Percentiles rank a stretch among this genome's conserved stretches.
phyloP scores from a whole-genome alignment of 2,329 filamentous ascomycete genomes.

The Calcarisporium arbuscula region DNA sequence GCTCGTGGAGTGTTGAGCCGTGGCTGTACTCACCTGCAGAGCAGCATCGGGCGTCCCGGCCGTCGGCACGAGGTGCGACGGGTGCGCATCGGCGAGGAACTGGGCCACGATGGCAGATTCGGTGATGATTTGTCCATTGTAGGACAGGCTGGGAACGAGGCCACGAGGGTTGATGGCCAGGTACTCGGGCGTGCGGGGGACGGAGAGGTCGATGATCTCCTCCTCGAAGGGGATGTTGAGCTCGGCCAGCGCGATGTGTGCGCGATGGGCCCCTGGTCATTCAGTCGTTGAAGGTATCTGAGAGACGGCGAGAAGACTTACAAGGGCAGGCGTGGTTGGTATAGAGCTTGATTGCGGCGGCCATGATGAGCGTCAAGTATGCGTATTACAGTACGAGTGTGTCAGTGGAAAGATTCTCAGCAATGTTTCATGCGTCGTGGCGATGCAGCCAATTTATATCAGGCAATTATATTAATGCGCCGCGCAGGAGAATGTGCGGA shows the following conservation, averaged over 20 bases:
- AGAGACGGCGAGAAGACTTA: conserved; percentile 18
- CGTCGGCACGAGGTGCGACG: conserved; percentile 58
- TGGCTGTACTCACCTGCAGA: too few relatives aligned
- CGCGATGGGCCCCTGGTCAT: conserved; percentile 60
- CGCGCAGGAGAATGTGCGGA: too few relatives aligned
- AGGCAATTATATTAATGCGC: too few relatives aligned
- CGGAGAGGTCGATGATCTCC: conserved; percentile 64
- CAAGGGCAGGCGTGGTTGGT: conserved; percentile 66
- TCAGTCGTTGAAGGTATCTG: neutral
- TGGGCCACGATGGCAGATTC: conserved; percentile 69
- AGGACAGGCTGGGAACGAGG: conserved; percentile 64
- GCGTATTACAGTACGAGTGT: too few relatives aligned
- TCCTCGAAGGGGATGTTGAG: conserved; percentile 61
- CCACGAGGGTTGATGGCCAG: conserved; percentile 73
- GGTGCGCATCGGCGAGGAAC: conserved; percentile 64
- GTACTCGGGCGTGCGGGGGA: conserved; percentile 66
- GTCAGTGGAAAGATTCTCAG: too few relatives aligned
- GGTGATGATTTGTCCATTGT: conserved; percentile 60
- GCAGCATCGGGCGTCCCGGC: conserved; percentile 47
- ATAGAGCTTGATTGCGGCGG: conserved; percentile 53
- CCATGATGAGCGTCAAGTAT: neutral
- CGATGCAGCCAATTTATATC: too few relatives aligned
- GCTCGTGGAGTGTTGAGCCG: too few relatives aligned
- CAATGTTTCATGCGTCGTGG: too few relatives aligned
- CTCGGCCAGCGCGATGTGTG: conserved; percentile 64